A percentile compares a stretch with the other conserved stretches of the same genome.
Conservation (phyloP, 495 filamentous ascomycete genomes). For the Penicillium odoratum region DNA sequence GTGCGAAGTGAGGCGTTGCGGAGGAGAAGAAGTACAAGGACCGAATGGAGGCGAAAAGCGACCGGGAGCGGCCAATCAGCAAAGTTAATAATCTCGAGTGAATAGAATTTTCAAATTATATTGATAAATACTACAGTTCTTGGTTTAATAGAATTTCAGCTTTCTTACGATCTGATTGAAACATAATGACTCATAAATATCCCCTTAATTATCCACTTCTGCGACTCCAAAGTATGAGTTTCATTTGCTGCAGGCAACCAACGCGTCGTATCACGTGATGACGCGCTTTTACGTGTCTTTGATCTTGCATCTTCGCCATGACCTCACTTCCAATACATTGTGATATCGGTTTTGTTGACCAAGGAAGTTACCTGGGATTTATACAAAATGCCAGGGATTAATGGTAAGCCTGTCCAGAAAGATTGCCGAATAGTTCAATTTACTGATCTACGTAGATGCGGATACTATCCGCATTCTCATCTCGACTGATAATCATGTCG, state of each 20-base stretch:
- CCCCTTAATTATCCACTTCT: not conserved
- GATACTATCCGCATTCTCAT: conserved; percentile 96
- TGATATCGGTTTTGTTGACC: not conserved
- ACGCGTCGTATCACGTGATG: not conserved
- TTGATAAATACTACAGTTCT: not conserved
- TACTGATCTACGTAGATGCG: conserved; percentile 48
- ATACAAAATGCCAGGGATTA: conserved; percentile 25
- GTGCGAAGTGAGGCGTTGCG: conserved; percentile 12
- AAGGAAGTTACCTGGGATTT: not conserved
- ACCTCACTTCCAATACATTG: not conserved
- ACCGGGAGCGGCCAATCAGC: conserved; percentile 2
- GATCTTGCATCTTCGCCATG: not conserved
- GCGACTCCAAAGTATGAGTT: not conserved
- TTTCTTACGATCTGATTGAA: not conserved
- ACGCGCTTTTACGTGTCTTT: not conserved
- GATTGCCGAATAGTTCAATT: not conserved
- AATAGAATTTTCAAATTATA: not conserved
- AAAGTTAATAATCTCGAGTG: not conserved
- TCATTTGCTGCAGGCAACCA: not conserved
- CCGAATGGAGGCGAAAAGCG: conserved; percentile 12
- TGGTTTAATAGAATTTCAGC: no score
- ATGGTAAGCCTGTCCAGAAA: conserved; percentile 10
- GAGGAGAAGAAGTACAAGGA: conserved; percentile 5
- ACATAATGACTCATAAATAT: not conserved
- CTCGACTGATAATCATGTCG: conserved; percentile 95